Base-by-base conservation (phyloP, 176 grass and related monocot genomes). In the Cymbopogon citratus region DNA sequence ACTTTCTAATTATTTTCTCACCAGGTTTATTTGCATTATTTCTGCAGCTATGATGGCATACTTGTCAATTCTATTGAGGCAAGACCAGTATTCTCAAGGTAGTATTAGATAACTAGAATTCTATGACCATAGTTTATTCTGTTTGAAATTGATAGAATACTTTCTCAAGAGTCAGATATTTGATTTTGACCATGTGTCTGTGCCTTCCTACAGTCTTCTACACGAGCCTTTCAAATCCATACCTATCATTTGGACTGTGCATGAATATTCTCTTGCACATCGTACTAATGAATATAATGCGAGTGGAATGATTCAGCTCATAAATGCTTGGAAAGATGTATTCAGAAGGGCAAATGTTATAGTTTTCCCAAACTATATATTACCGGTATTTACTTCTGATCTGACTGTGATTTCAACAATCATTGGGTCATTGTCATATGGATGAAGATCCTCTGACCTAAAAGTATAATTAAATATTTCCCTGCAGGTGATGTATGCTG, bases 151-250 rank as follows among this genome's bases (percentile, higher is more conserved):
- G n/a, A 68, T 83, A 75, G 34, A 78, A 73, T 71, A 38, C 66
- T 66, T 83, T 21, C 15, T 23, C 76, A 57, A 61, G n/a, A 83
- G 33, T 71, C 73, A 82, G 63, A 54, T 85, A 29, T 79, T 70
- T 88, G 69, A 84, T 72, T 79, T 83, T 8, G 79, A 79, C 61
- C 45, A 80, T 80, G 9, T 69, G 46, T 70, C 14, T 85, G 34
- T 91, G 26, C 54, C 72, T 73, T 68, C 52, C 61, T 86, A 81
- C 93, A 99, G 97, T 89, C 87, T 99, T 85, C 76, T 88, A 83
- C 97, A 96, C 66, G 97, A 99, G 79, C 97, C 97, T 87, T 99
- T 99, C 89, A 96, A 92, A 94, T 93, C 91, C 74, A 66, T 99
- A 76, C 97, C 97, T 83, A 79, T 99, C 74, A 93, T 99, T 84